Evolutionary conservation across 2,329 filamentous ascomycete genomes (phyloP).

Genomic region (Ophiocordyceps robertsii): DNA sequence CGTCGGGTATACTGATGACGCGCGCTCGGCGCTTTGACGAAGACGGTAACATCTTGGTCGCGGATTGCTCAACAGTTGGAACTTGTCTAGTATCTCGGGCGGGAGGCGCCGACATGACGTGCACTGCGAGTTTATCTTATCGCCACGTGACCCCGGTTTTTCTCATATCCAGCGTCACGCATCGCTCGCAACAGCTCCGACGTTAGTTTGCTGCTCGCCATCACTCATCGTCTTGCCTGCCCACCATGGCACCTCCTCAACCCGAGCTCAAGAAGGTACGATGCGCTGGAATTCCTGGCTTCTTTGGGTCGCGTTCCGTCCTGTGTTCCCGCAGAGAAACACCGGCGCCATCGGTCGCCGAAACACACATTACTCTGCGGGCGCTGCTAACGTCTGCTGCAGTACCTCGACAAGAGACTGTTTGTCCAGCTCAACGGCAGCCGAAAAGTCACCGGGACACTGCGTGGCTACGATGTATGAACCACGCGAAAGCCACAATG

Average conservation of each 20-base stretch:
- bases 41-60: slow-evolving; percentile 38
- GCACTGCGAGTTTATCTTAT: slow-evolving; percentile 25
- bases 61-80: too few relatives aligned
- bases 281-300: neutral
- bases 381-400: slow-evolving; percentile 12
- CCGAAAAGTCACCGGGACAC: slow-evolving; percentile 87
- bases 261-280: slow-evolving; percentile 94
- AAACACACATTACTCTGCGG: neutral
- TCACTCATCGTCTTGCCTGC: slow-evolving; percentile 3
- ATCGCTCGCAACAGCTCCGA: slow-evolving; percentile 9
- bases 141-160: slow-evolving; percentile 29
- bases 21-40: slow-evolving; percentile 54
- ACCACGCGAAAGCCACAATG: neutral
- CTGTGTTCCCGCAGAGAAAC: too few relatives aligned
- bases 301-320: neutral
- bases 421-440: slow-evolving; percentile 97
- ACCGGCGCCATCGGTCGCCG: too few relatives aligned
- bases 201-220: slow-evolving; percentile 5
- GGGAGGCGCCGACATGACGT: neutral
- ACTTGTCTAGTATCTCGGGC: too few relatives aligned
- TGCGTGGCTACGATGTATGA: slow-evolving; percentile 89
- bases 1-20: slow-evolving; percentile 59
- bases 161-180: slow-evolving; percentile 6
- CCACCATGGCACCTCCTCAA: slow-evolving; percentile 93
- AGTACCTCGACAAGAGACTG: slow-evolving; percentile 99